phyloP scores from a whole-genome alignment of 306 rosid species.

The Quillaja saponaria region DNA sequence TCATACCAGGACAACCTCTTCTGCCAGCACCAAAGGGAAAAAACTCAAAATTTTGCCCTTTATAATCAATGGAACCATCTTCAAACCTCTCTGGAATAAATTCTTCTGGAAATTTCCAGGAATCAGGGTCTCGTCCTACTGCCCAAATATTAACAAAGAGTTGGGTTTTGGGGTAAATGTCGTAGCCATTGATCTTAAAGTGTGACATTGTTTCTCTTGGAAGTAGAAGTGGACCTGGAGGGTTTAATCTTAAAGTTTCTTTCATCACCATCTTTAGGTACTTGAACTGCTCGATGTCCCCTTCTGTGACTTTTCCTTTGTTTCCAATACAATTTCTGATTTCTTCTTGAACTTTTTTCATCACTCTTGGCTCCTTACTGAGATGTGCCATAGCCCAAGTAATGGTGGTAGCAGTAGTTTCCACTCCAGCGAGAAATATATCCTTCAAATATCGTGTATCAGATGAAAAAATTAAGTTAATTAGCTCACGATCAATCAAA shows the following conservation, averaged over 20 bases:
- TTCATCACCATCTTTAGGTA: constrained; percentile 45
- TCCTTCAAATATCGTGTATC: constrained; percentile 36
- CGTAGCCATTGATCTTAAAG: constrained; percentile 31
- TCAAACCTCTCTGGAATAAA: constrained; percentile 33
- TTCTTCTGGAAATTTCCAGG: constrained; percentile 45
- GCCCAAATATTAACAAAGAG: constrained; percentile 41
- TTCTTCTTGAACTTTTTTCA: constrained; percentile 46
- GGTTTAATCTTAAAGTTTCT: constrained; percentile 50
- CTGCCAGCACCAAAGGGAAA: too few species aligned
- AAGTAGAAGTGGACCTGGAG: constrained; percentile 38
- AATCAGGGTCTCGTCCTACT: constrained; percentile 40
- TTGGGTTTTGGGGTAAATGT: constrained; percentile 29
- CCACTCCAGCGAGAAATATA: constrained; percentile 43
- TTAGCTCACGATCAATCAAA: not conserved
- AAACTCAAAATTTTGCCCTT: too few species aligned
- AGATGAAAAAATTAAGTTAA: not conserved
- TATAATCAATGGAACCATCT: too few species aligned
- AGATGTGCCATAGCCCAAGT: constrained; percentile 51
- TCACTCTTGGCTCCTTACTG: constrained; percentile 30
- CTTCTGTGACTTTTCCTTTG: constrained; percentile 29
- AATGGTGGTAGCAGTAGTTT: constrained; percentile 31
- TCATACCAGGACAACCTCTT: constrained; percentile 33
- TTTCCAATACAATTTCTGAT: constrained; percentile 11
- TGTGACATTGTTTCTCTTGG: constrained; percentile 42
- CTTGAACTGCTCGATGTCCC: constrained; percentile 24